phyloP scores from a whole-genome alignment of 2,329 filamentous ascomycete species.

The Colletotrichum eleusines region DNA sequence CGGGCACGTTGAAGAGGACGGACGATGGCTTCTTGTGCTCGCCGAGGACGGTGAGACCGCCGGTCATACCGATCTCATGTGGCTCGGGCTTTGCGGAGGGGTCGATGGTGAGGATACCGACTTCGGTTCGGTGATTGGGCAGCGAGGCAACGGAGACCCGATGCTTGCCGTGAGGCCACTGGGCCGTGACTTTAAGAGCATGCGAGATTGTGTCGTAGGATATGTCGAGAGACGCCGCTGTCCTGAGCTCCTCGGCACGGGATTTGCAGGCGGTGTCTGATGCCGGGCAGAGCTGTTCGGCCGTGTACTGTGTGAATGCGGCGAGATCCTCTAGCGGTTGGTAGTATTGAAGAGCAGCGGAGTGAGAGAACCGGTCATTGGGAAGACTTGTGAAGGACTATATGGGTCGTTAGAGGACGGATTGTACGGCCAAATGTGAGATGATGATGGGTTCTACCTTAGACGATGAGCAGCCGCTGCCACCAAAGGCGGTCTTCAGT shows the following conservation, averaged over 20 bases:
- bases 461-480: constrained; percentile 63
- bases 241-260: constrained; percentile 57
- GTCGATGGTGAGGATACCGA: constrained; percentile 81
- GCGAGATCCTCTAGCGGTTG: constrained; percentile 70
- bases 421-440: background rate
- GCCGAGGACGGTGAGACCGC: constrained; percentile 82
- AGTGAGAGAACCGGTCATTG: constrained; percentile 46
- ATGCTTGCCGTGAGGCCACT: constrained; percentile 67
- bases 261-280: constrained; percentile 62
- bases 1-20: constrained; percentile 85
- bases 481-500: constrained; percentile 68
- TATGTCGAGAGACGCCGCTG: constrained; percentile 78
- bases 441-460: constrained; percentile 6
- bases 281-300: constrained; percentile 63
- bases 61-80: constrained; percentile 82
- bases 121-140: constrained; percentile 73
- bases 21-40: constrained; percentile 78
- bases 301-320: constrained; percentile 65
- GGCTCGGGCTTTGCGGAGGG: constrained; percentile 68
- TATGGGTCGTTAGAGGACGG: background rate
- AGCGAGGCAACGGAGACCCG: constrained; percentile 56
- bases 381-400: constrained; percentile 72
- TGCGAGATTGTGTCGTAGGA: constrained; percentile 79
- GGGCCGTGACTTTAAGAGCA: constrained; percentile 72
- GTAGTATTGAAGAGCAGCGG: constrained; percentile 78